Evolutionary conservation across 179 eudicot species (phyloP), one percentile per base, ranked within the genome.

Genomic region (Silene coronaria): DNA sequence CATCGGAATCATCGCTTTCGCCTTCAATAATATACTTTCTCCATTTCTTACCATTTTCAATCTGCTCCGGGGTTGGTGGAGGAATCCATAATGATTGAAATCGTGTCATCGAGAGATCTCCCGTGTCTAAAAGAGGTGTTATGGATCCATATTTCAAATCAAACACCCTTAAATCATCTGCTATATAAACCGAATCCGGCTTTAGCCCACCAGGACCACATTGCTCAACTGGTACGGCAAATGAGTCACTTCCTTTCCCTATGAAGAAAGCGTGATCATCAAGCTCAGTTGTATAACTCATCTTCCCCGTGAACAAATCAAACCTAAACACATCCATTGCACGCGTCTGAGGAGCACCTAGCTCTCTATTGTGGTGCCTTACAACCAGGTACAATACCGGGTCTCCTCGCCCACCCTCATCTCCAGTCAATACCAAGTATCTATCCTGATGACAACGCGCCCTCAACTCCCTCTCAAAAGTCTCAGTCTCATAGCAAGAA

Each of bases 41-140:
- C 8, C 8, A 5, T 5, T 6, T 6, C 42, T 34, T 34, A 34
- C 42, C 42, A 0, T 6, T 5, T 6, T 34, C 9, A 34, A 34
- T 34, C 42, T 5, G 9, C 42, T 34, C 42, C 0, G 5, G 0
- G 0, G 27, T 3, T 16, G 70, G 36, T 4, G 70, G 70, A 34
- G 70, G 70, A n/a, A 66, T 7, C 70, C 70, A 66, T 12, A 66
- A 34, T 19, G 70, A 32, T 16, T 66, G 70, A 66, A n/a, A n/a
- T 32, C 48, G 24, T 1, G 48, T 32, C 70, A 34, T 36, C 16
- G 46, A 17, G 26, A 66, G 46, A 34, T 66, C 70, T 4, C 70
- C 70, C 48, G 36, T n/a, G 19, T 66, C 70, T 13, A 66, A 3
- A 6, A 66, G 17, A 8, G 70, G 48, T 17, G 70, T 13, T 36